These are phyloP conservation scores for Beauveria sp. DNA, from an alignment of 2,329 filamentous ascomycete species.

Conservation along the genomic window DNA sequence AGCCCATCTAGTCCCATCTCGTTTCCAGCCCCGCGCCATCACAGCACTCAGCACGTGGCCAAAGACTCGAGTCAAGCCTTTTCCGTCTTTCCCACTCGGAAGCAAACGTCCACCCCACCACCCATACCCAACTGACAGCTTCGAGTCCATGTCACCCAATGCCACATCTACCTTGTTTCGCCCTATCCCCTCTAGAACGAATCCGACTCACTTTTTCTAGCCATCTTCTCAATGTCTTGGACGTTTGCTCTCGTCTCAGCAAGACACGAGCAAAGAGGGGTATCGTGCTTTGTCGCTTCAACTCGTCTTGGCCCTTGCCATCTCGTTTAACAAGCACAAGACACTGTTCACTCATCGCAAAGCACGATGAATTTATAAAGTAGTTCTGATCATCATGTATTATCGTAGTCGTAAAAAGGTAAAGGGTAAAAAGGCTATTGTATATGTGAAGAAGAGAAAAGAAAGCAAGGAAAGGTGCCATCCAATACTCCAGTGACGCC, in stretches of 20 bases:
- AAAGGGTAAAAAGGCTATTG: background rate
- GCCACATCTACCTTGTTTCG: too few species aligned
- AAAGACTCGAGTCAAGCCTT: too few species aligned
- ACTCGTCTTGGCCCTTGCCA: too few species aligned
- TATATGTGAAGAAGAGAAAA: constrained; percentile 1
- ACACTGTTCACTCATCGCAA: too few species aligned
- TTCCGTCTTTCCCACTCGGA: too few species aligned
- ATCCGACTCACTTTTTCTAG: too few species aligned
- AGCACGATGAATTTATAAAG: background rate
- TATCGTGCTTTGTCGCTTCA: too few species aligned
- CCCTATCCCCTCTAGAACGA: too few species aligned
- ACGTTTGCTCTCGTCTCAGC: background rate
- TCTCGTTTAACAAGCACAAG: too few species aligned
- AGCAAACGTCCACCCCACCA: background rate
- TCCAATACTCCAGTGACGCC: constrained; percentile 3
- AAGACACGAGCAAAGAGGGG: too few species aligned
- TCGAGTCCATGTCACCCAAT: background rate
- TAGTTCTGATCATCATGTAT: background rate
- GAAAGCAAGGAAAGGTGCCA: background rate
- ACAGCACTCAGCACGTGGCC: too few species aligned
- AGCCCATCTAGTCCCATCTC: background rate
- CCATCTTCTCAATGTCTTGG: too few species aligned
- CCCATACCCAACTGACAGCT: background rate
- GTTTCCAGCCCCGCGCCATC: background rate
- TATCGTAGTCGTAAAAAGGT: background rate